Percentiles rank a stretch among this genome's conserved stretches.
Conservation (phyloP, 2,329 filamentous ascomycete species). For the Neodidymelliopsis sp. region DNA sequence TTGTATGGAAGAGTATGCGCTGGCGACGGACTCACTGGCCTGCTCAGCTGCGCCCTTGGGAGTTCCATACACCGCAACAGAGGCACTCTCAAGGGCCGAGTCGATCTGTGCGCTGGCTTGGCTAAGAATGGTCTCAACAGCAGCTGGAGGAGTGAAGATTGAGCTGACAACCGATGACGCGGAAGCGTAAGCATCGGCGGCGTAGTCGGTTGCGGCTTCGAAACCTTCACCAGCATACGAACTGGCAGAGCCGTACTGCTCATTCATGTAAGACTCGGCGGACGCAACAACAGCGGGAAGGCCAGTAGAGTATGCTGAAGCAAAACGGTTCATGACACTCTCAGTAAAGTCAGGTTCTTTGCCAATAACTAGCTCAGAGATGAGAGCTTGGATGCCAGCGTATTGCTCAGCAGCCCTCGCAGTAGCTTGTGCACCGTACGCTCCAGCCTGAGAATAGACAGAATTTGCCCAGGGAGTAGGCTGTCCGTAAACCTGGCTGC, state of each 20-base stretch:
- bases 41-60: constrained; percentile 62
- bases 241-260: constrained; percentile 53
- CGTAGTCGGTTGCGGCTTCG: constrained; percentile 59
- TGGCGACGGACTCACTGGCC: constrained; percentile 61
- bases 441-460: constrained; percentile 60
- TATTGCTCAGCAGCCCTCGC: constrained; percentile 70
- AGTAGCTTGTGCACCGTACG: constrained; percentile 69
- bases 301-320: constrained; percentile 74
- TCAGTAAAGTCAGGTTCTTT: constrained; percentile 84
- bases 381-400: constrained; percentile 71
- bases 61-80: constrained; percentile 64
- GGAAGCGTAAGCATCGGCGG: constrained; percentile 58
- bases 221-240: constrained; percentile 59
- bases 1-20: constrained; percentile 60
- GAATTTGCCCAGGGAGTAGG: constrained; percentile 61
- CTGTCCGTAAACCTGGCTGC: constrained; percentile 73
- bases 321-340: constrained; percentile 76
- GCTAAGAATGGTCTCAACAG: constrained; percentile 64
- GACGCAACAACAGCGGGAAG: constrained; percentile 63
- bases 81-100: constrained; percentile 66
- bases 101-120: constrained; percentile 65
- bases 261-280: constrained; percentile 61
- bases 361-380: constrained; percentile 78
- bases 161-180: constrained; percentile 57
- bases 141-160: constrained; percentile 64